Conservation (phyloP, 2,329 filamentous ascomycete species). For the Mycosphaerella sp. region DNA sequence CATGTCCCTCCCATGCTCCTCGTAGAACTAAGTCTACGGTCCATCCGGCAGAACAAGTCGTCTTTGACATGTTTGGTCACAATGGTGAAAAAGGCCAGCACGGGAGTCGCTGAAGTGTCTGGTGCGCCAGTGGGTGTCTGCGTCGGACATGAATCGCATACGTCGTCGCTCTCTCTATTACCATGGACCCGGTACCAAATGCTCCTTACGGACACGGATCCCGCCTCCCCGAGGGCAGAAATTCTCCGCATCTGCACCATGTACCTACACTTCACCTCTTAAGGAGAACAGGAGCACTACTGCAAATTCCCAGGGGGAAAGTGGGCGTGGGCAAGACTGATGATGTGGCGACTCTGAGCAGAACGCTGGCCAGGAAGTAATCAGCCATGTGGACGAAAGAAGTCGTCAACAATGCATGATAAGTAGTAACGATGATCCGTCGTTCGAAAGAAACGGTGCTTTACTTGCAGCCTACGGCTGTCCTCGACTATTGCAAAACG, state of each 20-base stretch:
- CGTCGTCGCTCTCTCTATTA: neutral
- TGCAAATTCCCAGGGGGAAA: neutral
- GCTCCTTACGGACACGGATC: neutral
- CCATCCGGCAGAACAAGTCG: neutral
- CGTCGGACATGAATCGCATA: constrained; percentile 5
- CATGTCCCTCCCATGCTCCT: too few species aligned
- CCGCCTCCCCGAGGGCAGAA: neutral
- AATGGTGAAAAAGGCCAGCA: neutral
- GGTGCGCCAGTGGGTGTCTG: constrained; percentile 1
- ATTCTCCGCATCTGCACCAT: neutral
- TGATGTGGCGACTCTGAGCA: too few species aligned
- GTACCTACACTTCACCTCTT: neutral
- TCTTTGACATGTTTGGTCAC: neutral
- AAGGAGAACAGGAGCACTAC: neutral
- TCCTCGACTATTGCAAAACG: constrained; percentile 1
- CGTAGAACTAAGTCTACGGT: too few species aligned
- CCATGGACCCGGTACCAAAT: neutral
- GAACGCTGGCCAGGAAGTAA: too few species aligned
- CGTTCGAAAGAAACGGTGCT: neutral
- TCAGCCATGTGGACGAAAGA: too few species aligned
- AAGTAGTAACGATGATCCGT: too few species aligned
- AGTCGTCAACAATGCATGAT: too few species aligned
- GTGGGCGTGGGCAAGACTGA: too few species aligned
- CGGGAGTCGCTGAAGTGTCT: neutral
- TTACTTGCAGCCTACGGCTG: neutral